These are phyloP conservation scores for Amphirosellinia nigrospora DNA, from an alignment of 495 filamentous ascomycete species.

Conservation along the genomic window DNA sequence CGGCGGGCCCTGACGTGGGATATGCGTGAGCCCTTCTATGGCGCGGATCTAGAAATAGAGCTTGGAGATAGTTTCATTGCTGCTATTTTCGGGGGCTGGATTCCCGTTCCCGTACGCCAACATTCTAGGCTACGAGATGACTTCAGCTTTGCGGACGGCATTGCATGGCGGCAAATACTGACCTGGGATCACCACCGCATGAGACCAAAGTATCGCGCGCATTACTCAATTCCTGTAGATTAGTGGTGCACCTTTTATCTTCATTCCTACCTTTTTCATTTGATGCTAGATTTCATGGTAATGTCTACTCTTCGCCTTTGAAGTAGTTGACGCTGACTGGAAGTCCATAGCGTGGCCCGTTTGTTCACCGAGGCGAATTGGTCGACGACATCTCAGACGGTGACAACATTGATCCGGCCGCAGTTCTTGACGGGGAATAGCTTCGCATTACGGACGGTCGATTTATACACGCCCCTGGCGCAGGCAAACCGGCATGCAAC, in stretches of 20 bases:
- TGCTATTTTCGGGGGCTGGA: slow-evolving; percentile 47
- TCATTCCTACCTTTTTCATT: not conserved
- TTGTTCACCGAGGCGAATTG: slow-evolving; percentile 35
- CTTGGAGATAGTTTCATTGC: slow-evolving; percentile 49
- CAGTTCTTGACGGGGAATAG: slow-evolving; percentile 25
- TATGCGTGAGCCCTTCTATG: slow-evolving; percentile 48
- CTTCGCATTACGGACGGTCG: slow-evolving; percentile 25
- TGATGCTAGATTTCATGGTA: not conserved
- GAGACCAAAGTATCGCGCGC: slow-evolving; percentile 43
- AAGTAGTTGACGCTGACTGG: not conserved
- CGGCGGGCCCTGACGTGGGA: slow-evolving; percentile 39
- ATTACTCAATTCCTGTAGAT: slow-evolving; percentile 45
- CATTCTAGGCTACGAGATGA: slow-evolving; percentile 9
- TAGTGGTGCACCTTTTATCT: slow-evolving; percentile 38
- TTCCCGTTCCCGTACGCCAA: slow-evolving; percentile 41
- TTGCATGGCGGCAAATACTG: slow-evolving; percentile 46
- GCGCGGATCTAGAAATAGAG: slow-evolving; percentile 49
- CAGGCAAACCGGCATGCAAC: slow-evolving; percentile 30
- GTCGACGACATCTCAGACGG: slow-evolving; percentile 10
- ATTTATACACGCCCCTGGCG: slow-evolving; percentile 19
- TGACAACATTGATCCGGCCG: slow-evolving; percentile 29
- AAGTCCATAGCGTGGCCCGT: slow-evolving; percentile 26
- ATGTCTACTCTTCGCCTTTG: not conserved
- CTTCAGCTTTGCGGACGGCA: slow-evolving; percentile 40
- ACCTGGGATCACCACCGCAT: slow-evolving; percentile 43